These are phyloP conservation scores for Harrya chromipes DNA, from an alignment of 768 basidiomycete genomes.

Conservation along the genomic window DNA sequence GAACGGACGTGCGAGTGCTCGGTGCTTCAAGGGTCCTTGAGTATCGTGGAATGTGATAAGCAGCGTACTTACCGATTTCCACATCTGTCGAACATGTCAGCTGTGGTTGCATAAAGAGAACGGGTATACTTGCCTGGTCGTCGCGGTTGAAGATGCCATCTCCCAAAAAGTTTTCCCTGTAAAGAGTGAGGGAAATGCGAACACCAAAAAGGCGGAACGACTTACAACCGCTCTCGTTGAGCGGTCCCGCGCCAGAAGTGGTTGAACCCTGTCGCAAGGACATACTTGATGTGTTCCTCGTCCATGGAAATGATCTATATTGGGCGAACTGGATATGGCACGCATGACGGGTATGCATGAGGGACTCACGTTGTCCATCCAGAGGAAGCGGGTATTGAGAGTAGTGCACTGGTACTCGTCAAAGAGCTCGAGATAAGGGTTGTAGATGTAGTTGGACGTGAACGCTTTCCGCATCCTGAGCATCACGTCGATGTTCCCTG, in stretches of 20 bases:
- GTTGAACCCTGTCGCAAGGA: constrained; percentile 62
- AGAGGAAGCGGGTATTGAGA: constrained; percentile 64
- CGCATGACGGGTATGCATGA: neutral
- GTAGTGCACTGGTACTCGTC: constrained; percentile 70
- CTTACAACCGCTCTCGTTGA: constrained; percentile 67
- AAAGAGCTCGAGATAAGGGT: constrained; percentile 63
- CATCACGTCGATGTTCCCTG: constrained; percentile 73
- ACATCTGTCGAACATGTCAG: constrained; percentile 37
- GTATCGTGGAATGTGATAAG: neutral
- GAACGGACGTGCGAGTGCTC: constrained; percentile 66
- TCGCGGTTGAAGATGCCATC: constrained; percentile 77
- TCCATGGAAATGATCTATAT: constrained; percentile 71
- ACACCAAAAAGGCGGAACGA: neutral
- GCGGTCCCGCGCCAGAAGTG: constrained; percentile 64
- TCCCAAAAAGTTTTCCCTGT: constrained; percentile 55
- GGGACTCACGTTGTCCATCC: constrained; percentile 62
- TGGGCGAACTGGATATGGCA: neutral
- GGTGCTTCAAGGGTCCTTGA: constrained; percentile 44
- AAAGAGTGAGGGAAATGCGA: constrained; percentile 10
- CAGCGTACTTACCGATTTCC: constrained; percentile 54
- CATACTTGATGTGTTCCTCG: constrained; percentile 62
- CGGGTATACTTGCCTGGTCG: constrained; percentile 48
- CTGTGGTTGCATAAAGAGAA: neutral
- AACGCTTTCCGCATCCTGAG: constrained; percentile 52
- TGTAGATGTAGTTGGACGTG: constrained; percentile 57